A percentile compares a stretch with the other conserved stretches of the same genome.
Evolutionary conservation across 192 early-diverging fungal species (phyloP).

Genomic region (Lunasporangiospora selenospora): DNA sequence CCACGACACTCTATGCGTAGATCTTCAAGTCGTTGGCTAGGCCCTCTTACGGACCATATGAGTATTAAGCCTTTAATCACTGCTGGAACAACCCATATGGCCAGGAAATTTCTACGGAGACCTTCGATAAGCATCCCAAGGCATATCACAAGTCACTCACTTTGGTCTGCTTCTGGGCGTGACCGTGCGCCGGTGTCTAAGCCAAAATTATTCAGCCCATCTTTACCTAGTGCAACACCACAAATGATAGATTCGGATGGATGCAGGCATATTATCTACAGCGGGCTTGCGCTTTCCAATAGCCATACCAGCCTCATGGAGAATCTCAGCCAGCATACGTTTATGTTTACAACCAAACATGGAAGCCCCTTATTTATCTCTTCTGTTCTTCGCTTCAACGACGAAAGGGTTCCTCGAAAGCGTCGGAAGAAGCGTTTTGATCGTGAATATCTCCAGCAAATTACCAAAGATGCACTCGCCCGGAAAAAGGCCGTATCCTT

Average conservation of each 20-base stretch:
- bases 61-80: slow-evolving; percentile 29
- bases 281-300: slow-evolving; percentile 12
- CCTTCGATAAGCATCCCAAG: slow-evolving; percentile 26
- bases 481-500: slow-evolving; percentile 55
- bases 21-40: slow-evolving; percentile 27
- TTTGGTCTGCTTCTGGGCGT: background rate
- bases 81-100: slow-evolving; percentile 36
- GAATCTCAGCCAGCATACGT: slow-evolving; percentile 40
- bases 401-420: slow-evolving; percentile 36
- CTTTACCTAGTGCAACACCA: background rate
- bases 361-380: slow-evolving; percentile 35
- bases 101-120: slow-evolving; percentile 32
- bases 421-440: slow-evolving; percentile 29
- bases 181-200: background rate
- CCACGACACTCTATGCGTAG: slow-evolving; percentile 13
- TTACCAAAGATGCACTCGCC: slow-evolving; percentile 46
- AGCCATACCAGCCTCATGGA: slow-evolving; percentile 34
- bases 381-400: slow-evolving; percentile 30
- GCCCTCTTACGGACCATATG: slow-evolving; percentile 31
- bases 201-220: background rate
- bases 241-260: slow-evolving; percentile 7
- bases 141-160: slow-evolving; percentile 14
- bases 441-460: slow-evolving; percentile 43
- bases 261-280: slow-evolving; percentile 33
- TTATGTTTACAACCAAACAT: slow-evolving; percentile 36